Evolutionary conservation across 1,139 yeast species (phyloP).

Genomic region (Scheffersomyces insectosa): DNA sequence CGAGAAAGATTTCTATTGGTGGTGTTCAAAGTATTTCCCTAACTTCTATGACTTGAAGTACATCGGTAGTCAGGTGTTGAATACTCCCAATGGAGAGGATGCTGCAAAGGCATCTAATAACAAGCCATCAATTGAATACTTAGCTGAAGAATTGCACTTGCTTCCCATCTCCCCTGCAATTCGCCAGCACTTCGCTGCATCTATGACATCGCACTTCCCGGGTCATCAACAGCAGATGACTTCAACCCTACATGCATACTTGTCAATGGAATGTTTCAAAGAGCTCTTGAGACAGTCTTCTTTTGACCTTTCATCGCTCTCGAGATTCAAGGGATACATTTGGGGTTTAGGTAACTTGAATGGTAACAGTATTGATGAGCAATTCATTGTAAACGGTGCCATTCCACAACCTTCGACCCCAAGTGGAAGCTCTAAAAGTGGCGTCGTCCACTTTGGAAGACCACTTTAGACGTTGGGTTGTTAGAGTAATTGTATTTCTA

Average conservation of each 20-base stretch:
- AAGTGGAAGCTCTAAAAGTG: constrained; percentile 21
- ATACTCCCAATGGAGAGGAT: constrained; percentile 15
- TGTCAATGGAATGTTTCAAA: constrained; percentile 59
- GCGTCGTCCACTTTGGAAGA: constrained; percentile 37
- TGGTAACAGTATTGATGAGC: constrained; percentile 16
- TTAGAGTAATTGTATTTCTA: constrained; percentile 1
- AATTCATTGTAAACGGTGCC: constrained; percentile 17
- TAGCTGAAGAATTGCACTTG: constrained; percentile 60
- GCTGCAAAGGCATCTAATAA: constrained; percentile 22
- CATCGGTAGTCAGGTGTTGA: constrained; percentile 58
- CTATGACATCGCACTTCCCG: constrained; percentile 28
- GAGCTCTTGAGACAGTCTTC: constrained; percentile 50
- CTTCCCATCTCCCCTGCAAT: constrained; percentile 50
- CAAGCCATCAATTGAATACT: constrained; percentile 49
- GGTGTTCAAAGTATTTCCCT: constrained; percentile 76
- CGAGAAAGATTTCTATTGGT: constrained; percentile 75
- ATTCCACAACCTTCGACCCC: constrained; percentile 20
- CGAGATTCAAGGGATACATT: constrained; percentile 49
- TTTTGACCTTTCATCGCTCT: constrained; percentile 32
- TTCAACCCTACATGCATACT: constrained; percentile 51
- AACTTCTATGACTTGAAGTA: constrained; percentile 81
- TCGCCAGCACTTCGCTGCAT: constrained; percentile 50
- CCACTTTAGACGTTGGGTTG: constrained; percentile 17
- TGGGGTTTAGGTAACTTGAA: constrained; percentile 50
- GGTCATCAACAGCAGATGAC: constrained; percentile 46